Base-by-base conservation (phyloP, 2,329 filamentous ascomycete species). In the Fusarium nematophilum region DNA sequence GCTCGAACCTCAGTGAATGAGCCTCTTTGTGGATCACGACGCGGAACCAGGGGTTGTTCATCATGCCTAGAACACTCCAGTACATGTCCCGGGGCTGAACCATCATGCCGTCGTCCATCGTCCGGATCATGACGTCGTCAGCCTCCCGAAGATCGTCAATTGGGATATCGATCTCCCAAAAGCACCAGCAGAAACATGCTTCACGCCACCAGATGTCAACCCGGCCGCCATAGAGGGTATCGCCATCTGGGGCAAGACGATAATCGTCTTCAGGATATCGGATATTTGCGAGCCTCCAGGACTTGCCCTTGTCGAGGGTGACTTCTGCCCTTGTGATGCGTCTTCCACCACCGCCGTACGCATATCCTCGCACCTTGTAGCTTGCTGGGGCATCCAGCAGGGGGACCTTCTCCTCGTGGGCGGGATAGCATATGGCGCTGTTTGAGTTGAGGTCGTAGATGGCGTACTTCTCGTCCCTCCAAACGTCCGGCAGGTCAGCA, bases 21-120 rank as follows among this genome's bases (percentile, higher is more conserved):
- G 80, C 81, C 56, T 93, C 88, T 51, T 87, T 88, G 46, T 86
- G 85, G 49, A 97, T 90, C 2, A 88, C 86, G 1, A 97, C 84
- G 5, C 93, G 84, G 73, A 90, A 97, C 93, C 93, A 97, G 0
- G 92, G 91, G 67, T 97, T 97, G 76, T 97, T 97, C 93, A 97
- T 97, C 93, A 97, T 97, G 0, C 93, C 93, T 31, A 97, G 78
- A 3, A 96, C 92, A 57, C 87, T 93, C 93, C 93, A 97, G 77
- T 97, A 97, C 91, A 97, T 95, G 69, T 97, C 93, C 58, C 91
- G 84, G 5, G 93, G 93, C 72, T 96, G 92, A 0, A 91, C 80
- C 74, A 90, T 91, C 86, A 97, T 89, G 49, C 89, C 85, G 63
- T 97, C 93, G 66, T 97, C 93, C 92, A 97, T 96, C 5, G 89